These are phyloP conservation scores for Pisolithus microcarpus DNA, from an alignment of 768 basidiomycete species.

Conservation along the genomic window DNA sequence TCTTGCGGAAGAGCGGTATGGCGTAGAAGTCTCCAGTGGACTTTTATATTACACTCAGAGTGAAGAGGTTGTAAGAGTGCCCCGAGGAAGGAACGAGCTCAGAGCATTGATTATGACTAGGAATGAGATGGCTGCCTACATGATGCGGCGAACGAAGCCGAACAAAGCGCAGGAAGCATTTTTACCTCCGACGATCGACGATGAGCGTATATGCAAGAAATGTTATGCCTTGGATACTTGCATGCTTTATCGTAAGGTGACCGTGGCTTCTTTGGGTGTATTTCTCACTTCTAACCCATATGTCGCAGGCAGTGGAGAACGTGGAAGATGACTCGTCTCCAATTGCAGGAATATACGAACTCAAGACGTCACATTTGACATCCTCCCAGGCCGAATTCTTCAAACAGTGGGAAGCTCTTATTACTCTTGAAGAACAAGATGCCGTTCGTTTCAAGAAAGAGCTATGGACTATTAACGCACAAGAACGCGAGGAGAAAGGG, in stretches of 20 bases:
- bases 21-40: conserved; percentile 69
- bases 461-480: conserved; percentile 85
- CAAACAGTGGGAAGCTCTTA: conserved; percentile 81
- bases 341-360: conserved; percentile 60
- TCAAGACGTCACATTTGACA: conserved; percentile 79
- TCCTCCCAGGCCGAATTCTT: conserved; percentile 54
- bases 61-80: conserved; percentile 80
- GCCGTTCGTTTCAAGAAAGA: conserved; percentile 79
- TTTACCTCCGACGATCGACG: conserved; percentile 83
- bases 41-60: conserved; percentile 92
- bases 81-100: conserved; percentile 74
- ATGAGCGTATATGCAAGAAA: conserved; percentile 64
- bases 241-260: conserved; percentile 88
- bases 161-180: conserved; percentile 42
- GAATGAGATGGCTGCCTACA: conserved; percentile 79
- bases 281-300: neutral
- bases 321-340: conserved; percentile 46
- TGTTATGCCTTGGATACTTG: conserved; percentile 85
- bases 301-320: conserved; percentile 58
- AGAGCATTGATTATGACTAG: conserved; percentile 72
- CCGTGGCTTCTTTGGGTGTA: neutral
- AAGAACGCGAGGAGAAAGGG: conserved; percentile 72
- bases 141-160: conserved; percentile 44
- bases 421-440: conserved; percentile 85
- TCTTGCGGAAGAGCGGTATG: conserved; percentile 87